Evolutionary conservation across 768 basidiomycete species (phyloP).

Genomic region (Tremella fuciformis): DNA sequence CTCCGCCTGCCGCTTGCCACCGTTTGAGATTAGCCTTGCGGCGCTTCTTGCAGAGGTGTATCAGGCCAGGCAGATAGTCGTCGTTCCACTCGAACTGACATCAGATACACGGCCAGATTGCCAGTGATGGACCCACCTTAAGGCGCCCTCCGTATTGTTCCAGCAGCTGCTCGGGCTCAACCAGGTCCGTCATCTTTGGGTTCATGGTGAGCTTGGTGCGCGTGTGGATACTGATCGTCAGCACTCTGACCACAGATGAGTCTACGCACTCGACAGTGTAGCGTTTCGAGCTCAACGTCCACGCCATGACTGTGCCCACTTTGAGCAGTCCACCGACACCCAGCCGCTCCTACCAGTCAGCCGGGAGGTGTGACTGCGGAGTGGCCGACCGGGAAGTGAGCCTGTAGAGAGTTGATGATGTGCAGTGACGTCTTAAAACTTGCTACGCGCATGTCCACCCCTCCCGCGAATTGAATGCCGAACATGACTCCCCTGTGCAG

Average conservation of each 20-base stretch:
- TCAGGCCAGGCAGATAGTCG: slow-evolving; percentile 9
- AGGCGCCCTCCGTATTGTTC: slow-evolving; percentile 22
- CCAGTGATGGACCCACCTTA: slow-evolving; percentile 2
- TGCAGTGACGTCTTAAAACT: slow-evolving; percentile 12
- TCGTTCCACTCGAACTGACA: slow-evolving; percentile 13
- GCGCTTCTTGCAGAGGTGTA: slow-evolving; percentile 16
- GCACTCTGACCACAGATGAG: too few species aligned
- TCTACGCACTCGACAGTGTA: too few species aligned
- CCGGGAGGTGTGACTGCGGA: too few species aligned
- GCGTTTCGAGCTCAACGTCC: too few species aligned
- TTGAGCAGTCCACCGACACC: too few species aligned
- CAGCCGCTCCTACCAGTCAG: too few species aligned
- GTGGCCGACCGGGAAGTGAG: slow-evolving; percentile 26
- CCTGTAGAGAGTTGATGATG: slow-evolving; percentile 14
- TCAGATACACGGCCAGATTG: background rate
- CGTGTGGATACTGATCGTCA: slow-evolving; percentile 5
- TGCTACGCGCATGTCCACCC: slow-evolving; percentile 17
- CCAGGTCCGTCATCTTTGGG: slow-evolving; percentile 15
- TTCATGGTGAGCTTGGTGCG: slow-evolving; percentile 11
- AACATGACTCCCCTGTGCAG: slow-evolving; percentile 24
- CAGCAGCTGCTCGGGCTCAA: slow-evolving; percentile 20
- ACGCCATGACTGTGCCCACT: too few species aligned
- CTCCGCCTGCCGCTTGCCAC: slow-evolving; percentile 19
- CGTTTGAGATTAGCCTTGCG: slow-evolving; percentile 16
- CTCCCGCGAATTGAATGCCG: slow-evolving; percentile 27